A percentile compares a stretch with the other conserved stretches of the same genome.
phyloP scores from a whole-genome alignment of 768 basidiomycete genomes.

The Boletus vinaceobasis region DNA sequence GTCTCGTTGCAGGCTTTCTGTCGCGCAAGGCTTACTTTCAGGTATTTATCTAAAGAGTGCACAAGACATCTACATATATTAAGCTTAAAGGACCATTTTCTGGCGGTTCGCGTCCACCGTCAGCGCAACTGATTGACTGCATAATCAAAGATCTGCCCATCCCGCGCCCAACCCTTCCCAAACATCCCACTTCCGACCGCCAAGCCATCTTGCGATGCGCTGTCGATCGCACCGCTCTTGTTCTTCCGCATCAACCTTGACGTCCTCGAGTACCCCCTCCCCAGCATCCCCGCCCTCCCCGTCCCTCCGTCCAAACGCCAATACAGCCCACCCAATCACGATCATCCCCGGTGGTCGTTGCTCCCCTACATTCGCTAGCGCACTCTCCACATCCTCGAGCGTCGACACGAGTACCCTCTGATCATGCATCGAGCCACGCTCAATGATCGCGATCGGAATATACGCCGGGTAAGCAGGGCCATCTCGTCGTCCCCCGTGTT shows the following conservation, averaged over 20 bases:
- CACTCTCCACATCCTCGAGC: slow-evolving; percentile 62
- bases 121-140: neutral
- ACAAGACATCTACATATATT: neutral
- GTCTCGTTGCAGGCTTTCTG: too few species aligned
- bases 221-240: slow-evolving; percentile 29
- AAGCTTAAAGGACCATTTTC: too few species aligned
- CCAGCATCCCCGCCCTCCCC: slow-evolving; percentile 51
- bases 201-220: slow-evolving; percentile 60
- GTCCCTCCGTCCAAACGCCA: slow-evolving; percentile 48
- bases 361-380: slow-evolving; percentile 71
- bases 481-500: slow-evolving; percentile 40
- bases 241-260: slow-evolving; percentile 27
- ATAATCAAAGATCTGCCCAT: slow-evolving; percentile 31
- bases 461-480: slow-evolving; percentile 67
- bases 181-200: slow-evolving; percentile 54
- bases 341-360: slow-evolving; percentile 97
- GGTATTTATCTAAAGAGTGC: neutral
- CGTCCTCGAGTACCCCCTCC: slow-evolving; percentile 67
- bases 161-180: slow-evolving; percentile 56
- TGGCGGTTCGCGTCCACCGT: too few species aligned
- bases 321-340: slow-evolving; percentile 86
- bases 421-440: slow-evolving; percentile 92
- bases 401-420: slow-evolving; percentile 84
- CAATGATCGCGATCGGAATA: slow-evolving; percentile 88
- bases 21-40: neutral